Evolutionary conservation across 495 filamentous ascomycete genomes (phyloP), one percentile per base, ranked within the genome.

Genomic region (Xylaria flabelliformis): DNA sequence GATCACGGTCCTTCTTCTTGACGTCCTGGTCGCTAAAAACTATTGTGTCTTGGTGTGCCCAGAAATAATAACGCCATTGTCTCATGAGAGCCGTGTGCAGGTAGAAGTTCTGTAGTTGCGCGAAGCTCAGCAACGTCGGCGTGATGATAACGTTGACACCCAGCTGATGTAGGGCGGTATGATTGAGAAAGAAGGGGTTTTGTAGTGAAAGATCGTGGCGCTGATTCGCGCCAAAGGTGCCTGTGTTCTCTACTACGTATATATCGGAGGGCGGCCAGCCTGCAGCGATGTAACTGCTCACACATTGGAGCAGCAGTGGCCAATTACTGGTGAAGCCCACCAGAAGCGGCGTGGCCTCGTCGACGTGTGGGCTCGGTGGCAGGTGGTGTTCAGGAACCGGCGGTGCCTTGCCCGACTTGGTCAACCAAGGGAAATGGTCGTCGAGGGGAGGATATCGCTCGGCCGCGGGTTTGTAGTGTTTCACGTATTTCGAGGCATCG

Each of bases 71-170:
- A 26, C 79, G 79, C 87, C 87, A 90, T 32, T 79, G 74, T 19
- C 81, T 80, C 55, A 83, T 74, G n/a, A 88, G 75, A 36, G 86
- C 79, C 9, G 76, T 78, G 62, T 73, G 79, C 58, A 88, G 79
- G 76, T 83, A 89, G 77, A 86, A 90, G 76, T 91, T 91, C 71
- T 91, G 88, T 32, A 91, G 79, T 72, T 91, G 89, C 36, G 89
- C 81, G 72, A 90, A 91, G 55, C 82, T 89, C 21, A 91, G 79
- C 0, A 90, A 82, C 6, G 88, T 90, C 0, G 89, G 89, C 24
- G 89, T 88, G 50, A 77, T 74, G 6, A 90, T 58, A 26, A 90
- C 78, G n/a, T 87, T 86, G 4, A 91, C 86, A 0, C 88, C 86
- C 5, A 89, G 79, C 56, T 85, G 80, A 0, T 65, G 77, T 0